Evolutionary conservation across 192 early-diverging fungal species (phyloP), one percentile per base, ranked within the genome.

Genomic region (Rhizophagus sp.): DNA sequence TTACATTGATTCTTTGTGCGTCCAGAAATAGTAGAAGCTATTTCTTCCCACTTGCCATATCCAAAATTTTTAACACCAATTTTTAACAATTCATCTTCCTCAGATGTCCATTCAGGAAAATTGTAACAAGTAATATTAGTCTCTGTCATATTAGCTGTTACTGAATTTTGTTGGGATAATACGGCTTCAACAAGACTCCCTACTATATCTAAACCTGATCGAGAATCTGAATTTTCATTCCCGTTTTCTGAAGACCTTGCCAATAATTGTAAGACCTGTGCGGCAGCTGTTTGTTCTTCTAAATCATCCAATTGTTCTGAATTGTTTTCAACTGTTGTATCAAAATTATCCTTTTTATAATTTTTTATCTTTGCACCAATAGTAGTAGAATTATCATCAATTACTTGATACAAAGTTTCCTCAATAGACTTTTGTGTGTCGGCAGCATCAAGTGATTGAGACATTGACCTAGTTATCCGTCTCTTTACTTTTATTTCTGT

Each of bases 211-310:
- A 33, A 33, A 67, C 13, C 27, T 67, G 65, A 67, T 67, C 27
- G 30, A 44, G 68, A 70, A 70, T 70, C 19, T 22, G 68, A 70
- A n/a, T 39, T 27, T 13, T 65, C 27, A 65, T 65, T 27, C 19
- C 10, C n/a, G 24, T 30, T 13, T 24, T 73, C 47, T 49, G 41
- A 72, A 49, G 70, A 47, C 13, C 8, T 19, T 7, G 3, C n/a
- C 36, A 76, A 44, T 17, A 76, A 25, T 44, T 76, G 75, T 27
- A 76, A 50, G 17, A 64, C 62, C 47, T 76, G 75, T 1, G 75
- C 75, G 0, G 75, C 75, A 64, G 75, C 75, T 11, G 75, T 76
- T 25, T 76, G 75, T 44, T 76, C 75, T 76, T 76, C 75, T n/a
- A 76, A 64, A 49, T 76, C 75, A 44, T 76, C 75, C 25, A 62